These are phyloP conservation scores for Didymosphaeria variabile DNA, from an alignment of 2,329 filamentous ascomycete species.

Conservation along the genomic window DNA sequence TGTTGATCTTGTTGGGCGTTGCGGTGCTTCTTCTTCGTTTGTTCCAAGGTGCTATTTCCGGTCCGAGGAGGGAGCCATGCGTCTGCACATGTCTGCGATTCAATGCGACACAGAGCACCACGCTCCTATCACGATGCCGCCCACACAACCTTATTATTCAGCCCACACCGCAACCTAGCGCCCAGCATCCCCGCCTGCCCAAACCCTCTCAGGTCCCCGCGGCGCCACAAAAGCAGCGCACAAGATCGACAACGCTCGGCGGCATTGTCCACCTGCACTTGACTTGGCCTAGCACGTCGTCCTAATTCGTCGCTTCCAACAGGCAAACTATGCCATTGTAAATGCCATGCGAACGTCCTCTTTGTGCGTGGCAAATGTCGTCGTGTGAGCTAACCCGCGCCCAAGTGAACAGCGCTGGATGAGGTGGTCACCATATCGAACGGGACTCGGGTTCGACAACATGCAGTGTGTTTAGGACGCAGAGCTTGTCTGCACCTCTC, in stretches of 20 bases:
- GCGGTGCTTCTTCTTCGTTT: no score
- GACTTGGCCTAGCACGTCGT: background rate
- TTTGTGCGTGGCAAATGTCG: background rate
- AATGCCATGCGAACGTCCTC: background rate
- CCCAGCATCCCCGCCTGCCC: background rate
- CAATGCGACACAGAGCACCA: background rate
- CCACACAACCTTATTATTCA: background rate
- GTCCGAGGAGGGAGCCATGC: no score
- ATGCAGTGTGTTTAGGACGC: no score
- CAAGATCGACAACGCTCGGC: conserved; percentile 7
- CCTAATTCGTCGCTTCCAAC: background rate
- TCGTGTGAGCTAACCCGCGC: background rate
- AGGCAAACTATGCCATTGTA: background rate
- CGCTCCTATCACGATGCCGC: background rate
- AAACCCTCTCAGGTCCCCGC: background rate
- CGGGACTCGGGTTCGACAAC: no score
- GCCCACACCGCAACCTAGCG: background rate
- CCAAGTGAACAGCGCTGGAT: background rate
- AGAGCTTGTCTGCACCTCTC: background rate
- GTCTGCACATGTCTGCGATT: no score
- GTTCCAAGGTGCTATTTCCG: no score
- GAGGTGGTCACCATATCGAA: background rate
- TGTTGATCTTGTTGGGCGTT: background rate
- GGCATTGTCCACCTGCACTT: background rate
- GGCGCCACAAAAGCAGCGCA: conserved; percentile 4